phyloP scores from a whole-genome alignment of 257 asterid species.

The Nicotiana noctiflora region DNA sequence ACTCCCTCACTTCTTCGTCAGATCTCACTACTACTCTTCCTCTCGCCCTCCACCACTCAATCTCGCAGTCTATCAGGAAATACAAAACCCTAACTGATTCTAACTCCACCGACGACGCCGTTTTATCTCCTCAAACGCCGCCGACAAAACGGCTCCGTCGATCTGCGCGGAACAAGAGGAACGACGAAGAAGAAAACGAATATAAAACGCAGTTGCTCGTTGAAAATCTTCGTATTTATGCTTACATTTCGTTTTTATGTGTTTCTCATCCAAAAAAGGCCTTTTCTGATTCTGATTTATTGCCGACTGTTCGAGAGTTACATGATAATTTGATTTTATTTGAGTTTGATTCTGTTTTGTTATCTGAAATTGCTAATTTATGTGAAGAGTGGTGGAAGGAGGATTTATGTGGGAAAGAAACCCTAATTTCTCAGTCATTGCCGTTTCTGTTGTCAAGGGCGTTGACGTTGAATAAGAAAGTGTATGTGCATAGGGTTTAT shows the following conservation, averaged over 20 bases:
- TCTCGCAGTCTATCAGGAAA: constrained; percentile 45
- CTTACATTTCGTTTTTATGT: constrained; percentile 46
- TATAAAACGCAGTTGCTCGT: constrained; percentile 22
- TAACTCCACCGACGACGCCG: constrained; percentile 10
- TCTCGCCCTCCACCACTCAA: constrained; percentile 35
- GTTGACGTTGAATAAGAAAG: constrained; percentile 74
- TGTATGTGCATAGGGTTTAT: constrained; percentile 77
- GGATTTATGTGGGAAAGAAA: constrained; percentile 62
- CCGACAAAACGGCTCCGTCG: constrained; percentile 73
- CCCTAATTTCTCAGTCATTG: constrained; percentile 68
- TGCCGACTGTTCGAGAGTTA: constrained; percentile 51
- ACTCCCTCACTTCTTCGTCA: constrained; percentile 38
- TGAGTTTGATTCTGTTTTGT: constrained; percentile 56
- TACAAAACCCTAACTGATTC: constrained; percentile 35
- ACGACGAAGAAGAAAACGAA: constrained; percentile 13
- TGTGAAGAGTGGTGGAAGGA: constrained; percentile 99
- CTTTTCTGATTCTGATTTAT: constrained; percentile 50
- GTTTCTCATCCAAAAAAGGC: constrained; percentile 45
- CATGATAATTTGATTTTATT: constrained; percentile 72
- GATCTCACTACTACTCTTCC: constrained; percentile 54
- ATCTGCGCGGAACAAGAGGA: constrained; percentile 48
- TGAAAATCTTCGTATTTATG: constrained; percentile 52
- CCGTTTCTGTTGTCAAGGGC: constrained; percentile 79
- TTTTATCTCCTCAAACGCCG: constrained; percentile 60
- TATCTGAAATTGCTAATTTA: constrained; percentile 59